Conservation (phyloP, 257 asterid genomes). For the Echium plantagineum region DNA sequence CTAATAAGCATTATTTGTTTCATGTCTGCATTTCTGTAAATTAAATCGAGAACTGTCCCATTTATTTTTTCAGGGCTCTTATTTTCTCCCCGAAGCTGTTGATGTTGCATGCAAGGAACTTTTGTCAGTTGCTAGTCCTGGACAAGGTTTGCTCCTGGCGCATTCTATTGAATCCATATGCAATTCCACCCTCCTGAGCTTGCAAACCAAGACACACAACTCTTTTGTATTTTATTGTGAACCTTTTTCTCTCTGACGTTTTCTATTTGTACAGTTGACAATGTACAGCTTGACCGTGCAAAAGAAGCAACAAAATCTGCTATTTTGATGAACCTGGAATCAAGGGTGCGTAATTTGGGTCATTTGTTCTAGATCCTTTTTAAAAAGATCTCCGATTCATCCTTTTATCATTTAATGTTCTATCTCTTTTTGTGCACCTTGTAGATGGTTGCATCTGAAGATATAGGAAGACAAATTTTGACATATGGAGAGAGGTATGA, state of each 20-base stretch:
- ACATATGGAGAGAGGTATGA: constrained; percentile 69
- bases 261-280: constrained; percentile 39
- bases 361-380: constrained; percentile 6
- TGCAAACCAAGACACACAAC: background rate
- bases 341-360: constrained; percentile 47
- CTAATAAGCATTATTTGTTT: background rate
- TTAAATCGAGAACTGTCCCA: background rate
- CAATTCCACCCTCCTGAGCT: background rate
- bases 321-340: constrained; percentile 94
- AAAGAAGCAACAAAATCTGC: constrained; percentile 78
- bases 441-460: constrained; percentile 79
- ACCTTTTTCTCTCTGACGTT: background rate
- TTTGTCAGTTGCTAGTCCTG: constrained; percentile 54
- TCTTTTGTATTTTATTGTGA: too few relatives aligned
- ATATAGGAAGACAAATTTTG: constrained; percentile 72
- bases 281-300: constrained; percentile 68
- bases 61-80: constrained; percentile 34
- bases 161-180: background rate
- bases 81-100: constrained; percentile 52
- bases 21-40: background rate
- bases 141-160: constrained; percentile 39
- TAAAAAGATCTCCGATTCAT: background rate
- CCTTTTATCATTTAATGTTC: background rate
- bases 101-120: constrained; percentile 58
- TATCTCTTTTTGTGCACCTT: constrained; percentile 7